Percentiles rank a stretch among this genome's conserved stretches.
Evolutionary conservation across 164 flowering plant genomes (phyloP).

Genomic region (Vitis amurensis): DNA sequence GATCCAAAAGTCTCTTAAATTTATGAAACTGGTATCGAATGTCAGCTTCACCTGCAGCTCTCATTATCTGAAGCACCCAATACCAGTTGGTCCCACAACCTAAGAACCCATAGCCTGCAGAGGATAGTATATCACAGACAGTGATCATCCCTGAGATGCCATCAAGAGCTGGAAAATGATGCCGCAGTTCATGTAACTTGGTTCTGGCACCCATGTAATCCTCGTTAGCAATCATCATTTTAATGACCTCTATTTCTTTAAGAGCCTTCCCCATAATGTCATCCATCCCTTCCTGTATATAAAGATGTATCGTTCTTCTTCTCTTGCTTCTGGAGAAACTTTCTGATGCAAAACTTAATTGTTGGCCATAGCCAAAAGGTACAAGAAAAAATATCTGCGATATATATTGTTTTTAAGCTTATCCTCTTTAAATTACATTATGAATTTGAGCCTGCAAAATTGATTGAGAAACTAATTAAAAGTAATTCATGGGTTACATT

Average conservation of each 20-base stretch:
- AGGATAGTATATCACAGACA: constrained; percentile 45
- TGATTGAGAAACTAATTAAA: background rate
- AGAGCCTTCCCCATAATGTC: constrained; percentile 19
- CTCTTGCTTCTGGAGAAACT: background rate
- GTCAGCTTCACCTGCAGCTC: constrained; percentile 19
- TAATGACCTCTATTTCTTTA: constrained; percentile 23
- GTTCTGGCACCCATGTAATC: constrained; percentile 39
- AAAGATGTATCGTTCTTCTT: background rate
- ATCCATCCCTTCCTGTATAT: constrained; percentile 15
- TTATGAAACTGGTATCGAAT: constrained; percentile 26
- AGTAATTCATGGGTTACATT: background rate
- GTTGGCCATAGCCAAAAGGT: background rate
- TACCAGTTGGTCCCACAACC: constrained; percentile 40
- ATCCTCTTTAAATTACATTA: background rate
- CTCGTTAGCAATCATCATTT: constrained; percentile 25
- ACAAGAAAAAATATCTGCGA: background rate
- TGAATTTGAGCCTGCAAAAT: background rate
- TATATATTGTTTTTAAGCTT: background rate
- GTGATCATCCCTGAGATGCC: constrained; percentile 32
- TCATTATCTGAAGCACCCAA: constrained; percentile 43
- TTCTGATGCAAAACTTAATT: background rate
- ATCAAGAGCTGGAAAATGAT: constrained; percentile 30
- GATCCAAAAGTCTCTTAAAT: constrained; percentile 27
- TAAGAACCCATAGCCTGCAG: constrained; percentile 21
- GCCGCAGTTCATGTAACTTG: constrained; percentile 25